Conservation (phyloP, 805 yeast genomes). For the Sugiyamaella floridensis region DNA sequence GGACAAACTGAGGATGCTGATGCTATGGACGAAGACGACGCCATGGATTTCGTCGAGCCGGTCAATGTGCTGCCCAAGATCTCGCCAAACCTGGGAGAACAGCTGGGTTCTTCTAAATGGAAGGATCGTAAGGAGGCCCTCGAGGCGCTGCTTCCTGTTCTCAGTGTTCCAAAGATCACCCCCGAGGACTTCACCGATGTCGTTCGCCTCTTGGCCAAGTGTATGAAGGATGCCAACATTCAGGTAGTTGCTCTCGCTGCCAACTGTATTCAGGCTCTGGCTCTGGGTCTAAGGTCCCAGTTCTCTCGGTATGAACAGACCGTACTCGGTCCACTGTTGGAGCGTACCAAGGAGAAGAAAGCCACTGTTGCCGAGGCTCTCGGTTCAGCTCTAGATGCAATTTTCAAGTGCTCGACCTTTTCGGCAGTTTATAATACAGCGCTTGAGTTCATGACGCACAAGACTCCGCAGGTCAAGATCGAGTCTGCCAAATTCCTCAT, state of each 20-base stretch:
- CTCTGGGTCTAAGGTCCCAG: conserved; percentile 53
- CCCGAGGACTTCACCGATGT: conserved; percentile 60
- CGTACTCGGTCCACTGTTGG: conserved; percentile 59
- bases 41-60: conserved; percentile 65
- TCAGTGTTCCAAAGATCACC: conserved; percentile 44
- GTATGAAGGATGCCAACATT: conserved; percentile 82
- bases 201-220: conserved; percentile 56
- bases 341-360: conserved; percentile 84
- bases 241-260: conserved; percentile 80
- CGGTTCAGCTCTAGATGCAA: conserved; percentile 55
- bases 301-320: conserved; percentile 49
- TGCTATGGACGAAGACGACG: conserved; percentile 44
- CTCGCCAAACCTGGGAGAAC: conserved; percentile 53
- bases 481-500: conserved; percentile 61
- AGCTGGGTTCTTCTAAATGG: conserved; percentile 69
- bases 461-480: conserved; percentile 74
- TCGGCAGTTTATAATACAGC: conserved; percentile 55
- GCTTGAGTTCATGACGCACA: conserved; percentile 56
- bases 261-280: conserved; percentile 51
- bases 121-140: conserved; percentile 84
- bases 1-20: conserved; percentile 36
- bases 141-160: conserved; percentile 45
- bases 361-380: conserved; percentile 67
- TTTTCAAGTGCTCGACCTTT: conserved; percentile 46
- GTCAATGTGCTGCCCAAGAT: conserved; percentile 58